Evolutionary conservation across 371 early-diverging fungal species (phyloP).

Genomic region (Haplosporangium sp.): DNA sequence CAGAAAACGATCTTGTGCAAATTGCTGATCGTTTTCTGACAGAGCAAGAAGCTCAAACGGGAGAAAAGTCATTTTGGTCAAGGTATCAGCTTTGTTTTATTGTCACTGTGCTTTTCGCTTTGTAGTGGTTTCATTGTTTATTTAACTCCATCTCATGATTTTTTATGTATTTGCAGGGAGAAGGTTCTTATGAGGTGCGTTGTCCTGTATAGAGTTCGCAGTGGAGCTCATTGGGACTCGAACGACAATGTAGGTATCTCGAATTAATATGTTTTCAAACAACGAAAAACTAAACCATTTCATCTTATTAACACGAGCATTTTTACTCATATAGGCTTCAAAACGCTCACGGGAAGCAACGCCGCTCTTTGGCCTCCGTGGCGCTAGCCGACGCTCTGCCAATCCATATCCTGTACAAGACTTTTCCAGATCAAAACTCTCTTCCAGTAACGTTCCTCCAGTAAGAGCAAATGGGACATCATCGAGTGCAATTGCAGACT

Average conservation of each 20-base stretch:
- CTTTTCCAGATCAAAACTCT: neutral
- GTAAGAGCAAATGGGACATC: neutral
- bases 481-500: constrained; percentile 18
- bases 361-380: neutral
- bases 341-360: neutral
- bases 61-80: constrained; percentile 23
- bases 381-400: neutral
- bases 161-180: constrained; percentile 11
- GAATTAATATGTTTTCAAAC: neutral
- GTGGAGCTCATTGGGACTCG: neutral
- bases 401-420: constrained; percentile 7
- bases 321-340: neutral
- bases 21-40: constrained; percentile 32
- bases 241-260: neutral
- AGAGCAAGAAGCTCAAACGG: constrained; percentile 11
- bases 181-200: constrained; percentile 34
- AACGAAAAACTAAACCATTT: neutral
- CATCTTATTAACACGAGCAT: neutral
- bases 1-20: constrained; percentile 18
- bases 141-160: neutral
- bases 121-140: too few relatives aligned
- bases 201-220: constrained; percentile 26
- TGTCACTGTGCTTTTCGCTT: too few relatives aligned
- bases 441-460: neutral
- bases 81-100: constrained; percentile 15